A percentile compares a stretch with the other conserved stretches of the same genome.
These are phyloP conservation scores for Candida maesae DNA, from an alignment of 805 yeast genomes.

Conservation along the genomic window DNA sequence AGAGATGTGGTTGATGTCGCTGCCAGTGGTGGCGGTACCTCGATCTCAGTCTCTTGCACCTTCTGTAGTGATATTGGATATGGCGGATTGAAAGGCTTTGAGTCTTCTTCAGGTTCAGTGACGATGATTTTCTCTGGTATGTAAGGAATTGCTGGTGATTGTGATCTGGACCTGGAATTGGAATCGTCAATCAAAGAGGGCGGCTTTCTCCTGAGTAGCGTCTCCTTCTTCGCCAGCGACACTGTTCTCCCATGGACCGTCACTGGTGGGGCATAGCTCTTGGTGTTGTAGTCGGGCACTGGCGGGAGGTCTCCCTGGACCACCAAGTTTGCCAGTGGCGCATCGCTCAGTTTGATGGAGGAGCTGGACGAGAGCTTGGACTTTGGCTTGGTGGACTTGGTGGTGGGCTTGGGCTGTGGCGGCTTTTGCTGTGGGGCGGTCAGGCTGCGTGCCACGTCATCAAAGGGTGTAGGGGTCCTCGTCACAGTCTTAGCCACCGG, in stretches of 20 bases:
- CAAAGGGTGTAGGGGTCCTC: constrained; percentile 6
- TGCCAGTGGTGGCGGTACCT: no score
- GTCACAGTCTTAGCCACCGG: constrained; percentile 1
- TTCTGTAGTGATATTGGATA: no score
- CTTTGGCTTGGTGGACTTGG: neutral
- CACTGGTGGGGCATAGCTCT: constrained; percentile 24
- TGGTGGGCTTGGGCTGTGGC: constrained; percentile 3
- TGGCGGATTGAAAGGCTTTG: no score
- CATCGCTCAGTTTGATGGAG: constrained; percentile 9
- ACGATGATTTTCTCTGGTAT: no score
- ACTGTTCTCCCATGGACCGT: constrained; percentile 27
- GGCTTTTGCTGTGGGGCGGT: neutral
- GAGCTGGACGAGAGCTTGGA: neutral
- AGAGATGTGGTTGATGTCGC: no score
- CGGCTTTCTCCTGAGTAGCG: constrained; percentile 24
- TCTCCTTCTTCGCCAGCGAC: constrained; percentile 19
- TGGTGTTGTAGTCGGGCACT: constrained; percentile 26
- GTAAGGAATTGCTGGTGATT: constrained; percentile 1
- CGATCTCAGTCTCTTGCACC: no score
- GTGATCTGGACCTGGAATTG: neutral
- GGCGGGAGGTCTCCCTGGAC: constrained; percentile 22
- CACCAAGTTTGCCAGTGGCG: constrained; percentile 14
- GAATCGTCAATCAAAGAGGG: constrained; percentile 7
- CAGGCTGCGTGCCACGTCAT: constrained; percentile 4
- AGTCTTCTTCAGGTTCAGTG: no score